Evolutionary conservation across 169 alveolate genomes (phyloP), one percentile per base, ranked within the genome.

Genomic region (Neospora caninum): DNA sequence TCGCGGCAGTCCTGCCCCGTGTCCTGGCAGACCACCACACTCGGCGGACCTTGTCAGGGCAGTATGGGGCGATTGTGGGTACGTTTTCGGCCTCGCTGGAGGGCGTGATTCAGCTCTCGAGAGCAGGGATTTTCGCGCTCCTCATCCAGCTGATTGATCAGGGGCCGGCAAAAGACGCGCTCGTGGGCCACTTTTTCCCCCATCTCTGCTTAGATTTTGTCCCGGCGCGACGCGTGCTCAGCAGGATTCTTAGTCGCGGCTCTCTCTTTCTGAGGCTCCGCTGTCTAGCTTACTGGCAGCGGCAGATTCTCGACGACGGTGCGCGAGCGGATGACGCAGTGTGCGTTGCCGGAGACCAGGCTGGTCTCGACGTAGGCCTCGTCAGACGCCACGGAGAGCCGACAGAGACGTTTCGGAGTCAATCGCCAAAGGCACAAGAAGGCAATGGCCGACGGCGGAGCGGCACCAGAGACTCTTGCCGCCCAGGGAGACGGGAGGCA

Each of bases 31-130:
- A 78, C 27, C 43, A 38, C 39, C 86, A 78, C 45, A n/a, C 86
- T 20, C 49, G 1, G 2, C 86, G 86, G 49, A 78, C 86, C 10
- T 38, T 78, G 49, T 78, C 86, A 2, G 86, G 45, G 27, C 86
- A 78, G 86, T 78, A 78, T 22, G 86, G 86, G 10, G 86, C 45
- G 27, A 78, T 78, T 78, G 86, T 78, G 43, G 86, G 86, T 18
- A 38, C 86, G 39, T 78, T 78, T 38, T 78, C 86, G 86, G 39
- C 86, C 39, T 78, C 86, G 39, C 29, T 78, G 45, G 86, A 78
- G 45, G 86, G 86, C 22, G 86, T 78, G 27, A 36, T 78, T 20
- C 86, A 78, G 86, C 86, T 78, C 29, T n/a, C 39, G n/a, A 78
- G 27, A n/a, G 86, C 86, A 29, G 86, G 86, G 4, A 78, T 78